A percentile compares a stretch with the other conserved stretches of the same genome.
Conservation (phyloP, 73 alveolate genomes). For the Paraurostyla sp. region DNA sequence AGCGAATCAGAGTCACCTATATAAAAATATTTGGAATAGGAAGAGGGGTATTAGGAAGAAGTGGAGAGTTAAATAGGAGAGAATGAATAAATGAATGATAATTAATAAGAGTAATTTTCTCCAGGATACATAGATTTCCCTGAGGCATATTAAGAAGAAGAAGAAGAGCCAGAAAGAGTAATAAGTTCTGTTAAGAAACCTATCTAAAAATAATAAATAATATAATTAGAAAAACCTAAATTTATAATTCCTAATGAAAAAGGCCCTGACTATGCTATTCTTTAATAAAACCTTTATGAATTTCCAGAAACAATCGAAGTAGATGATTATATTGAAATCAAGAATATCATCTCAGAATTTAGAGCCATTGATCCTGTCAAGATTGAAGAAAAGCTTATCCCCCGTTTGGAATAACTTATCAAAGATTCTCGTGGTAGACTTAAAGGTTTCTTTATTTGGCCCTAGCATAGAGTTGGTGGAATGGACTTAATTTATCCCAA, state of each 20-base stretch:
- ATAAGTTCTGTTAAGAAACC: too few species aligned
- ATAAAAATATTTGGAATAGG: too few species aligned
- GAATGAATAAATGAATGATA: too few species aligned
- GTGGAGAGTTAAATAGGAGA: too few species aligned
- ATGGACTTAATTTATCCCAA: slow-evolving; percentile 1
- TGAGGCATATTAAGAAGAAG: too few species aligned
- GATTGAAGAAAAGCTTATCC: not conserved
- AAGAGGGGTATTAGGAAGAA: too few species aligned
- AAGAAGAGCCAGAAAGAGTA: too few species aligned
- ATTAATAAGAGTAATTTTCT: too few species aligned
- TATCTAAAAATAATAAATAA: not conserved
- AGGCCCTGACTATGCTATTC: slow-evolving; percentile 36
- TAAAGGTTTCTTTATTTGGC: slow-evolving; percentile 52
- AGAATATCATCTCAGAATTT: not conserved
- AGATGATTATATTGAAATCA: slow-evolving; percentile 21
- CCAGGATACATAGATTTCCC: too few species aligned
- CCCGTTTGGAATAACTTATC: slow-evolving; percentile 4
- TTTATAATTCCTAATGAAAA: not conserved
- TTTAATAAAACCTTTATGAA: not conserved
- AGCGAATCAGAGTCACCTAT: too few species aligned
- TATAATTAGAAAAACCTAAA: slow-evolving; percentile 3
- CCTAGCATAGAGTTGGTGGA: slow-evolving; percentile 34
- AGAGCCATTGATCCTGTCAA: not conserved
- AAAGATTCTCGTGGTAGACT: slow-evolving; percentile 41
- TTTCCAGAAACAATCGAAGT: not conserved